These are phyloP conservation scores for Silene vulgaris DNA, from an alignment of 179 eudicot species.

Conservation along the genomic window DNA sequence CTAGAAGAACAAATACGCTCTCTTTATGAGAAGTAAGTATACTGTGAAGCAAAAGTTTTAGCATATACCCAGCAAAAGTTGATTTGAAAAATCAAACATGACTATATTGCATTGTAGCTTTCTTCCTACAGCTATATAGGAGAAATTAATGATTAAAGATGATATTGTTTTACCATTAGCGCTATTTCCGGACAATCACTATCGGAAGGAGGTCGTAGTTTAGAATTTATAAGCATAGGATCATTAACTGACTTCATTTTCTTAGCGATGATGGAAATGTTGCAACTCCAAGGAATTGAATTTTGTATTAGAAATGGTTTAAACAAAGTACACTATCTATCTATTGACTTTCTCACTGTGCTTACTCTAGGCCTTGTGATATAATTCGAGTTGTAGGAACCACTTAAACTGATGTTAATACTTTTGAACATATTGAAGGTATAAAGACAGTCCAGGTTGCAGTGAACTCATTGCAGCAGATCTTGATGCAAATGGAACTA, in stretches of 20 bases:
- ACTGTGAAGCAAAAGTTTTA: constrained; percentile 12
- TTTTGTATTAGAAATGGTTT: background rate
- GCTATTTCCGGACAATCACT: no score
- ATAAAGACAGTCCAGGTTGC: constrained; percentile 49
- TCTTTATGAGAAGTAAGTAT: constrained; percentile 65
- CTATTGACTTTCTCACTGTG: background rate
- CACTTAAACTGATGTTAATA: constrained; percentile 4
- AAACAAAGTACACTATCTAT: background rate
- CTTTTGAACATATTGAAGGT: constrained; percentile 31
- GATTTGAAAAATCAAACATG: no score
- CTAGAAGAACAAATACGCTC: constrained; percentile 47
- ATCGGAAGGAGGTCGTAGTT: background rate
- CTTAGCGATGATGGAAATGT: background rate
- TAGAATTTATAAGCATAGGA: background rate
- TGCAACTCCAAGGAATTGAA: background rate
- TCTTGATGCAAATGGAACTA: constrained; percentile 50
- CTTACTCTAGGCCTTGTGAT: background rate
- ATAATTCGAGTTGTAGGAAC: background rate
- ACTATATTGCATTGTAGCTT: no score
- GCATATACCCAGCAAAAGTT: background rate
- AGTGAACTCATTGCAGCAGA: constrained; percentile 54
- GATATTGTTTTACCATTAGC: no score
- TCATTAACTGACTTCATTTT: background rate
- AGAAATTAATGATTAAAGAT: no score
- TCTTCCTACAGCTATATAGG: no score